A percentile compares a stretch with the other conserved stretches of the same genome.
Evolutionary conservation across 768 basidiomycete genomes (phyloP).

Genomic region (Pisolithus marmoratus): DNA sequence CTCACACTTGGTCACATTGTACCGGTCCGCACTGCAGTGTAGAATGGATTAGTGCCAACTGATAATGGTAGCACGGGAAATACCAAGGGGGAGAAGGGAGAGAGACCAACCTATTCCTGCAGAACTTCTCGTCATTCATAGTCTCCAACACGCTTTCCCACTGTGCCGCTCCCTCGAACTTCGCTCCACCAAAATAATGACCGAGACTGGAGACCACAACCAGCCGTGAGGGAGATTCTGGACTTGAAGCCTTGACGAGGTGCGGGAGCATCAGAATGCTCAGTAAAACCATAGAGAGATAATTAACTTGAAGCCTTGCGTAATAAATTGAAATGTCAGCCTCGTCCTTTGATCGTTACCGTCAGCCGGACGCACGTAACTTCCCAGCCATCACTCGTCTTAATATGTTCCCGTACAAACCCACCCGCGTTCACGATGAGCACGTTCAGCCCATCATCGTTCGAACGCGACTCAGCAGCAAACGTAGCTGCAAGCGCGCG

Average conservation of each 20-base stretch:
- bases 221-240: constrained; percentile 20
- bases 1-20: constrained; percentile 23
- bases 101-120: constrained; percentile 12
- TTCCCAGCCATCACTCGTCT: constrained; percentile 47
- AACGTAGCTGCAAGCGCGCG: constrained; percentile 28
- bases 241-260: constrained; percentile 20
- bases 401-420: constrained; percentile 9
- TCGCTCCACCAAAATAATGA: constrained; percentile 13
- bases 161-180: constrained; percentile 1
- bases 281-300: constrained; percentile 28
- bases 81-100: constrained; percentile 1
- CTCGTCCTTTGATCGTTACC: background rate
- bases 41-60: background rate
- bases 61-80: too few relatives aligned
- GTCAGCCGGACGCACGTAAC: constrained; percentile 24
- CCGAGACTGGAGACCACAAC: constrained; percentile 28
- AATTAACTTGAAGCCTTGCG: constrained; percentile 32
- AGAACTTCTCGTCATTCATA: constrained; percentile 20
- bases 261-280: constrained; percentile 30
- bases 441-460: constrained; percentile 17
- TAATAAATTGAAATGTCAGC: background rate
- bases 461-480: constrained; percentile 11
- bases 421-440: constrained; percentile 30
- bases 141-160: constrained; percentile 18
- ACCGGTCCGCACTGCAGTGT: constrained; percentile 12